Evolutionary conservation across 352 stramenopile genomes (phyloP).

Genomic region (Achlya hypogyna): DNA sequence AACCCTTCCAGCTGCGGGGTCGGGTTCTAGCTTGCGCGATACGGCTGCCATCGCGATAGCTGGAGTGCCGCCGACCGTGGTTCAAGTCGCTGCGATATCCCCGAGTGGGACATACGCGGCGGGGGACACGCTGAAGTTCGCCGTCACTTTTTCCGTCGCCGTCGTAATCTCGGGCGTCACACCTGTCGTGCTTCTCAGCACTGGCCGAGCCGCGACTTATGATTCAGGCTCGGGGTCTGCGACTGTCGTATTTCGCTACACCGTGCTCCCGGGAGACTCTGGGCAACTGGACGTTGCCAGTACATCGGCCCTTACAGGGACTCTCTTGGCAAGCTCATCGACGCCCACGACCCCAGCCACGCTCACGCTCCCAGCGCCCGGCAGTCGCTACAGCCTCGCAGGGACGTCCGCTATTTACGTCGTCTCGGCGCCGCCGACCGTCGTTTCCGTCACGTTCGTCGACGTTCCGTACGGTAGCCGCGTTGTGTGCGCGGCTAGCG

Average conservation of each 20-base stretch:
- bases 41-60: constrained; percentile 37
- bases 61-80: constrained; percentile 30
- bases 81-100: constrained; percentile 30
- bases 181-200: not conserved
- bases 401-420: constrained; percentile 29
- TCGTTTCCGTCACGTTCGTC: constrained; percentile 27
- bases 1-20: constrained; percentile 24
- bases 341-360: constrained; percentile 29
- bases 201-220: constrained; percentile 7
- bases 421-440: constrained; percentile 30
- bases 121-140: constrained; percentile 25
- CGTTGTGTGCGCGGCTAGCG: constrained; percentile 30
- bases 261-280: constrained; percentile 29
- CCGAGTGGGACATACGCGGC: constrained; percentile 32
- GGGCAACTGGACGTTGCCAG: constrained; percentile 32
- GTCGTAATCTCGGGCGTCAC: not conserved
- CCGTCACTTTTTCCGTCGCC: constrained; percentile 9
- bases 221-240: constrained; percentile 19
- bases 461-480: not conserved
- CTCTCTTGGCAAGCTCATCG: constrained; percentile 39
- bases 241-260: constrained; percentile 36
- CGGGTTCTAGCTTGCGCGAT: constrained; percentile 38
- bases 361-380: constrained; percentile 28
- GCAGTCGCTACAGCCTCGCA: constrained; percentile 32
- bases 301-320: constrained; percentile 25